Conservation (phyloP, 2,329 filamentous ascomycete genomes). For the Hymenoscyphus scutula region DNA sequence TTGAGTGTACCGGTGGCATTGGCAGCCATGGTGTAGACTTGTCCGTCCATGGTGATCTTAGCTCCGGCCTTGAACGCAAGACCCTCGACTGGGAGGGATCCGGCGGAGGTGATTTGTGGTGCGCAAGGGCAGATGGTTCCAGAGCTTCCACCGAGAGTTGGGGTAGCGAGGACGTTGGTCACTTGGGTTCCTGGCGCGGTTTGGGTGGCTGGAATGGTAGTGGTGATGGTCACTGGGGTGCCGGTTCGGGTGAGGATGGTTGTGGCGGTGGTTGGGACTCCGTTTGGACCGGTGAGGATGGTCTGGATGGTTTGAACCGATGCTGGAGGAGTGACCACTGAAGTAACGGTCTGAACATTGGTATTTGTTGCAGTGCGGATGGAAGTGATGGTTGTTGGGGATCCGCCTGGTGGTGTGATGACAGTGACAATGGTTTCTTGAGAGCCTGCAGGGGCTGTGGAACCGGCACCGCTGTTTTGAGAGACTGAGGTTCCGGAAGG, state of each 20-base stretch:
- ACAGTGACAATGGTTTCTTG: neutral
- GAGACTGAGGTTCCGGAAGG: conserved; percentile 2
- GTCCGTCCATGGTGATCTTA: conserved; percentile 9
- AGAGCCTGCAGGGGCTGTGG: neutral
- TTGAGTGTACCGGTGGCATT: conserved; percentile 9
- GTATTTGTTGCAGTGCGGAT: neutral
- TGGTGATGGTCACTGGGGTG: neutral
- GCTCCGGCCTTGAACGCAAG: neutral
- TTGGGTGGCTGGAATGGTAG: neutral
- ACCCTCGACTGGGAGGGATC: conserved; percentile 5
- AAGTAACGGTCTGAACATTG: neutral
- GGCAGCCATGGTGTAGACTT: conserved; percentile 5
- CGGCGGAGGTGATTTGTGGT: neutral
- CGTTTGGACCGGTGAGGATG: no score
- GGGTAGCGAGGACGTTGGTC: neutral
- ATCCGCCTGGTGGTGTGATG: neutral
- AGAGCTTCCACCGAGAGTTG: neutral
- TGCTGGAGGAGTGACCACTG: neutral
- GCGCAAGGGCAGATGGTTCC: conserved; percentile 2
- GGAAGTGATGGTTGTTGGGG: neutral
- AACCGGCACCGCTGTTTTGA: neutral
- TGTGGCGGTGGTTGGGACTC: neutral
- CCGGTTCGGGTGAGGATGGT: neutral
- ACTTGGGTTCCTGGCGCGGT: neutral
- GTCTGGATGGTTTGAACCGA: neutral